Evolutionary conservation across 768 basidiomycete genomes (phyloP).

Genomic region (Phylloporus scabripes): DNA sequence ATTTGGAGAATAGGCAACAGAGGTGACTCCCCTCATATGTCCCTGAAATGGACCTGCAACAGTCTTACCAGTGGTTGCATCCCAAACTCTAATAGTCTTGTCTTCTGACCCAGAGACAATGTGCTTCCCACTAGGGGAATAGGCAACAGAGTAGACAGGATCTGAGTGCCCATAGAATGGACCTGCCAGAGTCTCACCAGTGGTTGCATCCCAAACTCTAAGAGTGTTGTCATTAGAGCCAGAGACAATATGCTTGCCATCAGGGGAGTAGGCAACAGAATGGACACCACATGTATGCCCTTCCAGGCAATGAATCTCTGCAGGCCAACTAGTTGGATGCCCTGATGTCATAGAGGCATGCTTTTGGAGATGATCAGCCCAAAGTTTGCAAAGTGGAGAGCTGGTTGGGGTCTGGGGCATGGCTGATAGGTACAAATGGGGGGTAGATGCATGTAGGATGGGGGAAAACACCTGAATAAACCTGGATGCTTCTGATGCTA

Average conservation of each 20-base stretch:
- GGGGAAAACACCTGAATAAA: background rate
- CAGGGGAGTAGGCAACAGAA: background rate
- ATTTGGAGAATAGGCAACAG: no score
- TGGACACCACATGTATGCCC: background rate
- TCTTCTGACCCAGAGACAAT: background rate
- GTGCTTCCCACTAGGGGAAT: background rate
- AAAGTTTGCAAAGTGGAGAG: background rate
- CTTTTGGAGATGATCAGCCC: background rate
- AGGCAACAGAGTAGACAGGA: background rate
- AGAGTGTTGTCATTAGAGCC: background rate
- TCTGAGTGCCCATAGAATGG: background rate
- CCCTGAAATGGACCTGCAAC: background rate
- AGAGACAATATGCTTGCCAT: no score
- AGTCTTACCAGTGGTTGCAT: background rate
- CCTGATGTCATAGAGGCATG: background rate
- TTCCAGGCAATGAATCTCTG: background rate
- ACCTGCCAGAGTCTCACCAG: background rate
- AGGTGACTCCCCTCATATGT: no score
- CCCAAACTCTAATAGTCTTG: background rate
- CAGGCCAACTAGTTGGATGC: background rate
- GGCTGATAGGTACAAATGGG: conserved; percentile 1
- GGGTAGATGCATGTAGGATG: background rate
- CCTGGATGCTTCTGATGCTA: conserved; percentile 1
- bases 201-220: no score
- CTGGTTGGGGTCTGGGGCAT: conserved; percentile 1